These are phyloP conservation scores for Erodium moschatum DNA, from an alignment of 441 rosid genomes.

Conservation along the genomic window DNA sequence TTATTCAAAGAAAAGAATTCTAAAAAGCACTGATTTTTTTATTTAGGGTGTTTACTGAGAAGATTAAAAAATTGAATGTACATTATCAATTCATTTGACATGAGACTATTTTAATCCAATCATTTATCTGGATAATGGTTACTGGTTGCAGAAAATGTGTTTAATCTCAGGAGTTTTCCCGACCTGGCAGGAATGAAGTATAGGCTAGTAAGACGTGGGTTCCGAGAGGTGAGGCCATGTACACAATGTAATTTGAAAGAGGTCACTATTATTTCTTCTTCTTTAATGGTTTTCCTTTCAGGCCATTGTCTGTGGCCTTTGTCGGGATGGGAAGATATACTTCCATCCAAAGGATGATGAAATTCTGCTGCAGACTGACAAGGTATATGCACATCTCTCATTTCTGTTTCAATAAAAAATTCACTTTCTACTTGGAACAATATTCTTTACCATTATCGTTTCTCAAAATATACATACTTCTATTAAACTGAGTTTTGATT, in stretches of 20 bases:
- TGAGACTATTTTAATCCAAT: background rate
- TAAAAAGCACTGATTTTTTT: too few relatives aligned
- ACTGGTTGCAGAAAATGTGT: conserved; percentile 79
- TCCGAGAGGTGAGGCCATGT: conserved; percentile 50
- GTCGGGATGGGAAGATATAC: conserved; percentile 54
- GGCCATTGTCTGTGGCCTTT: conserved; percentile 89
- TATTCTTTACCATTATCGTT: too few relatives aligned
- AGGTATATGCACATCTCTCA: conserved; percentile 35
- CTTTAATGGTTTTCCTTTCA: conserved; percentile 29
- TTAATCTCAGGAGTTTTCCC: conserved; percentile 73
- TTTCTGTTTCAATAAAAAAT: conserved; percentile 11
- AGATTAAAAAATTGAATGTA: too few relatives aligned
- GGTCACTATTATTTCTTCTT: conserved; percentile 9
- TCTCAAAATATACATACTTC: too few relatives aligned
- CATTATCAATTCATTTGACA: background rate
- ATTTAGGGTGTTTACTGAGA: too few relatives aligned
- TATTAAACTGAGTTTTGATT: too few relatives aligned
- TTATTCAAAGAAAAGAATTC: too few relatives aligned
- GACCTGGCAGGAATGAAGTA: conserved; percentile 51
- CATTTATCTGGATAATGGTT: conserved; percentile 29
- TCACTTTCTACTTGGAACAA: too few relatives aligned
- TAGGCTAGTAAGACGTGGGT: conserved; percentile 59
- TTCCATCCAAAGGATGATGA: conserved; percentile 89
- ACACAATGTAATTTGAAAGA: background rate
- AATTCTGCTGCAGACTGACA: conserved; percentile 54